Evolutionary conservation across 1,284 basidiomycete species (phyloP), one percentile per base, ranked within the genome.

Genomic region (Trichosporon coremiiforme): DNA sequence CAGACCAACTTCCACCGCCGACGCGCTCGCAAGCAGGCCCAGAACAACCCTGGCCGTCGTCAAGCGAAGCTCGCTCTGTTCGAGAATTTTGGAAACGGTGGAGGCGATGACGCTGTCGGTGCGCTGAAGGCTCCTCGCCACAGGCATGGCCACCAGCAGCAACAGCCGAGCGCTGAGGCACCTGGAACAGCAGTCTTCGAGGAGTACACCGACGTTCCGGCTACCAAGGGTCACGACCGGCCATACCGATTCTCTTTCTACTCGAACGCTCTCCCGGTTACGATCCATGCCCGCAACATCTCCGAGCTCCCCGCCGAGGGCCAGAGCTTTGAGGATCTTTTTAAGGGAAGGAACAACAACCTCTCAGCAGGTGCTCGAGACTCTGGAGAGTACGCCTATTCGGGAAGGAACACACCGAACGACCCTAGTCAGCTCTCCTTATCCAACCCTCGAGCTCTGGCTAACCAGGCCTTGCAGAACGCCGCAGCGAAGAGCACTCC

Each of bases 171-270:
- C 13, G 50, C 36, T 0, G 67, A 72, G 64, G 70, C 50, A 20
- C 67, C 69, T 25, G 65, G 35, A 13, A 64, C 73, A 13, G 62
- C 73, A 15, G 68, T 65, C 38, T 80, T 81, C 72, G 69, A 74
- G 33, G 71, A 79, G 4, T 79, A 80, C 74, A 72, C 76, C 35
- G 76, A 78, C 70, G 67, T 74, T 9, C 86, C 74, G 82, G 67
- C 86, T 1, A 33, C 57, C 4, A 60, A 60, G 31, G 91, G 91
- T 0, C 90, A 95, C 79, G 93, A 95, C 77, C 86, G 93, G 78
- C 96, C 95, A 7, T 99, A 98, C 80, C 89, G 97, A 38, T 99
- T 99, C 85, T 98, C 96, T 0, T 99, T 99, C 85, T 99, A 99
- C 84, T 98, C 94, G 17, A 99, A 98, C 79, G 88, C 92, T 1